A percentile compares a stretch with the other conserved stretches of the same genome.
Evolutionary conservation across 169 alveolate genomes (phyloP).

Genomic region (Plasmodium billcollinsi): DNA sequence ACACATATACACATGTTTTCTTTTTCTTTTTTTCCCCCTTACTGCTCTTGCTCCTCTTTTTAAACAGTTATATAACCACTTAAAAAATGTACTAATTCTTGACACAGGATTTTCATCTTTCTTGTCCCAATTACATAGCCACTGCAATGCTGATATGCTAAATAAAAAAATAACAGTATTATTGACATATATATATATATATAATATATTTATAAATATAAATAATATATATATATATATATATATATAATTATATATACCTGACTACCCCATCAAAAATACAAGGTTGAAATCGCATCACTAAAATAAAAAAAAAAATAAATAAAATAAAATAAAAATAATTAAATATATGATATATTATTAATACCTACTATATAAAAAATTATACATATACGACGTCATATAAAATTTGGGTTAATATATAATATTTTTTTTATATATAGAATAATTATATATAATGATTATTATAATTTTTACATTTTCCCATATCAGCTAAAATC

Average conservation of each 20-base stretch:
- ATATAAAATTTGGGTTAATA: neutral
- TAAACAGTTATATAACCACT: slow-evolving; percentile 89
- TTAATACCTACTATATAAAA: too few species aligned
- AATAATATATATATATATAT: neutral
- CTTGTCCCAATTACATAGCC: slow-evolving; percentile 96
- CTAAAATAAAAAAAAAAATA: slow-evolving; percentile 9
- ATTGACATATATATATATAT: neutral
- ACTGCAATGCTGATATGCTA: slow-evolving; percentile 95
- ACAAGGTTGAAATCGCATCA: slow-evolving; percentile 92
- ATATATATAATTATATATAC: slow-evolving; percentile 9
- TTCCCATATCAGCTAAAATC: slow-evolving; percentile 94
- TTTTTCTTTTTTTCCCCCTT: slow-evolving; percentile 55
- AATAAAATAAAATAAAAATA: slow-evolving; percentile 6
- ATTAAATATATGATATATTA: neutral
- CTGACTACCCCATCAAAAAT: slow-evolving; percentile 90
- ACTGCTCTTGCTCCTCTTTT: slow-evolving; percentile 93
- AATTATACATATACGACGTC: neutral
- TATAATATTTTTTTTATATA: neutral
- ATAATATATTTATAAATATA: neutral
- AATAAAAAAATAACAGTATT: neutral
- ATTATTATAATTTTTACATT: slow-evolving; percentile 67
- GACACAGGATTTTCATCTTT: slow-evolving; percentile 92
- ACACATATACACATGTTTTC: neutral
- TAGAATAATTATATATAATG: neutral
- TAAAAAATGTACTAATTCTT: slow-evolving; percentile 93